Base-by-base conservation (phyloP, 2,329 filamentous ascomycete species). In the Sarocladium oryzae region DNA sequence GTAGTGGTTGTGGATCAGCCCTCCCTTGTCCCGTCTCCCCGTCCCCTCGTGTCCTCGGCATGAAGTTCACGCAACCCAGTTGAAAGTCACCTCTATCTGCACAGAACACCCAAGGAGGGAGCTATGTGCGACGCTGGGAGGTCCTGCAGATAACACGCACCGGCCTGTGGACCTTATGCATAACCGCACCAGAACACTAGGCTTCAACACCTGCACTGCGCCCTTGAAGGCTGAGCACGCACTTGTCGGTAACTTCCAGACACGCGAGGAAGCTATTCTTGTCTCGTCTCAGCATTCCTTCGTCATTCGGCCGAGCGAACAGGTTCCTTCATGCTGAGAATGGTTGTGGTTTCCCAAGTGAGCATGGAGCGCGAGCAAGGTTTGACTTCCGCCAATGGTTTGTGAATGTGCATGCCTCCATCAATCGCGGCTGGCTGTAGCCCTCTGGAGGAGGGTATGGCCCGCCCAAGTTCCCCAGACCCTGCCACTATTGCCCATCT, bases 141-240 rank as follows among this genome's bases (percentile, higher is more conserved):
- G 8, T 18, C 6, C n/a, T 15, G n/a, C 11, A 15, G 11, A 37
- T 8, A 15, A 37, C n/a, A n/a, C 16, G n/a, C 35, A 16, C 8
- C 35, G n/a, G 35, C 35, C 35, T 37, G 35, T 37, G 40, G 40
- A 9, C 18, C 18, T 5, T 20, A 43, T 43, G 40, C 40, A 43
- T 13, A 23, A 43, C 40, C 20, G 21, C 40, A n/a, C 40, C 23
- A 33, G 26, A 48, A 30, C 43, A 33, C 43, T 48, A 32, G 26
- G 43, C n/a, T 33, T 33, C 6, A 20, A 48, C 28, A 26, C 43
- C 43, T 48, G 43, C 43, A 48, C 43, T 48, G 43, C 43, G 43
- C 43, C 43, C 33, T 48, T 21, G 28, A 32, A 33, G 43, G 43
- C 43, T 48, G 43, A 48, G 43, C 43, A 32, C 43, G 43, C 43